Evolutionary conservation across 2,329 filamentous ascomycete species (phyloP), one percentile per base, ranked within the genome.

Genomic region (Botryotinia convoluta): DNA sequence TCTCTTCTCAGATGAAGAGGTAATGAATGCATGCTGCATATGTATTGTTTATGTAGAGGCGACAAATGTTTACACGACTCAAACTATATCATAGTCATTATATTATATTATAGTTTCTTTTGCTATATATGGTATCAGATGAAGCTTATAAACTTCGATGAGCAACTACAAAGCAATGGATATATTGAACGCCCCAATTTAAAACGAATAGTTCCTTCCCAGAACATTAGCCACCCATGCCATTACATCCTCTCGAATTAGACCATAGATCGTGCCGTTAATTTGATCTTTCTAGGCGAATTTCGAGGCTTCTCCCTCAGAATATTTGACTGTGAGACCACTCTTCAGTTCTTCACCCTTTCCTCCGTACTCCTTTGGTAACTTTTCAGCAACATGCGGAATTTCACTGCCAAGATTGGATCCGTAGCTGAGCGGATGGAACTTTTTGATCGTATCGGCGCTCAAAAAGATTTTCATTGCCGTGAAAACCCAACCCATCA

Each of bases 401-500:
- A 90, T 84, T 80, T 92, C 88, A 26, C 84, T 85, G 29, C 89
- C 90, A 68, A 98, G 85, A 73, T 88, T 89, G 61, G 84, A 88
- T 35, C 95, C 94, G 78, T 92, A 93, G 75, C 87, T 86, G 84
- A 95, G 89, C 63, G 92, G 92, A 79, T 93, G 91, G 83, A 94
- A 93, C 81, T 94, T 94, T 84, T 91, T 91, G 77, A 92, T 87
- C 0, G 92, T 94, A 79, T 92, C 91, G 68, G 90, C 86, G 44
- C 91, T 89, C 61, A 94, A 85, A 81, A 95, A 91, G 29, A 93
- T 83, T 85, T 94, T 94, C 85, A 94, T 91, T 71, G 91, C 87
- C 32, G 86, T 85, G 81, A 92, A 94, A 81, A 94, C 88, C 87
- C 95, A 98, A 73, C 93, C 93, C 95, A 98, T 98, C 79, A 98